These are phyloP conservation scores for Cotoneaster glaucophyllus DNA, from an alignment of 306 rosid species.

Conservation along the genomic window DNA sequence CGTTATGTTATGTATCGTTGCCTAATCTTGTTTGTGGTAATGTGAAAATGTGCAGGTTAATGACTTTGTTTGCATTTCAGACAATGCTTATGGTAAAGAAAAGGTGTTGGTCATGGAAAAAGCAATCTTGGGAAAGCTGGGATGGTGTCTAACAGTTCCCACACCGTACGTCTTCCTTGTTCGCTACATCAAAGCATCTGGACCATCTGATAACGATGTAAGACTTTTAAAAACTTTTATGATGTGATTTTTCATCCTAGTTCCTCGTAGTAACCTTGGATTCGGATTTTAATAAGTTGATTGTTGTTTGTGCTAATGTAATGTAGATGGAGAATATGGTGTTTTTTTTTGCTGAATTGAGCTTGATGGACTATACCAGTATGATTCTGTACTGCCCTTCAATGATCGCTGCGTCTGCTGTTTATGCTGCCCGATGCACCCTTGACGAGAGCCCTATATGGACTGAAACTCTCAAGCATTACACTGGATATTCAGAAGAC, in stretches of 20 bases:
- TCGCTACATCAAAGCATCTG: conserved; percentile 71
- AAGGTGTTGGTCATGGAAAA: conserved; percentile 75
- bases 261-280: background rate
- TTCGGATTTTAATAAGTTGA: background rate
- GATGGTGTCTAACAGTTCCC: conserved; percentile 78
- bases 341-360: conserved; percentile 71
- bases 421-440: conserved; percentile 59
- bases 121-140: conserved; percentile 52
- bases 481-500: conserved; percentile 72
- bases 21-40: background rate
- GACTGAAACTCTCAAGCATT: conserved; percentile 67
- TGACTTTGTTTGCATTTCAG: conserved; percentile 79
- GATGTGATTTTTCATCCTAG: background rate
- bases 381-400: conserved; percentile 48
- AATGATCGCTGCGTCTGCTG: conserved; percentile 81
- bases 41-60: conserved; percentile 50
- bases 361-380: conserved; percentile 52
- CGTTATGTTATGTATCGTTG: background rate
- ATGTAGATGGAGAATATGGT: conserved; percentile 69
- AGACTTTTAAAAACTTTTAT: background rate
- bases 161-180: conserved; percentile 82
- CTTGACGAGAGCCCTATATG: conserved; percentile 55
- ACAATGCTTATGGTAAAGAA: conserved; percentile 56
- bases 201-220: conserved; percentile 57
- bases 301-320: background rate